These are phyloP conservation scores for Phialophora verrucosa DNA, from an alignment of 2,329 filamentous ascomycete species.

Conservation along the genomic window DNA sequence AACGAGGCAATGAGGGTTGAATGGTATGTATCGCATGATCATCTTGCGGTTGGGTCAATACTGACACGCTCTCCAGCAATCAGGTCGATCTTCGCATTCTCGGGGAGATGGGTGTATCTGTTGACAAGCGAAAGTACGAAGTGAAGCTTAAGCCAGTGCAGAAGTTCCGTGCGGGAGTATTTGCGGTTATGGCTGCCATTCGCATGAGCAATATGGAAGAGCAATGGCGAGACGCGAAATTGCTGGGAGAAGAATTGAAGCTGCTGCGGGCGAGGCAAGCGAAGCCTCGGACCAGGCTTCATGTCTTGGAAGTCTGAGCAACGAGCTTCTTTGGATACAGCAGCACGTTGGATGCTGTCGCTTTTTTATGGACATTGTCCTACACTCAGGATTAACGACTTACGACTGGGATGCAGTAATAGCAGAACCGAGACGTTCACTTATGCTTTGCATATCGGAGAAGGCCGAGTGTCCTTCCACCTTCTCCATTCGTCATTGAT, in stretches of 20 bases:
- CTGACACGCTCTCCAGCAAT: slow-evolving; percentile 68
- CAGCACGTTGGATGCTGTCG: background rate
- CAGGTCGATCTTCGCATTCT: slow-evolving; percentile 87
- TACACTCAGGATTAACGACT: slow-evolving; percentile 10
- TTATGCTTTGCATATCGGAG: background rate
- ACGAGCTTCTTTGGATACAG: background rate
- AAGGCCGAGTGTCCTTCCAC: background rate
- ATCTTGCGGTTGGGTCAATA: slow-evolving; percentile 16
- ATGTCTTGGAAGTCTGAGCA: slow-evolving; percentile 24
- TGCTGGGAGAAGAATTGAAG: slow-evolving; percentile 52
- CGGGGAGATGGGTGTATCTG: slow-evolving; percentile 75
- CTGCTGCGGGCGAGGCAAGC: slow-evolving; percentile 23
- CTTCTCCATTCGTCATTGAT: background rate
- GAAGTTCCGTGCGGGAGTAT: slow-evolving; percentile 52
- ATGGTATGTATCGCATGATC: slow-evolving; percentile 70
- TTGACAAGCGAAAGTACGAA: slow-evolving; percentile 44
- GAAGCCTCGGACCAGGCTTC: slow-evolving; percentile 23
- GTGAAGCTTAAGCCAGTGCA: slow-evolving; percentile 43
- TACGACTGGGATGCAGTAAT: slow-evolving; percentile 10
- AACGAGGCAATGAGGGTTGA: slow-evolving; percentile 68
- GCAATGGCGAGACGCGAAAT: slow-evolving; percentile 53
- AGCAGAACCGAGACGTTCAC: background rate
- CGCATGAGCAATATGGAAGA: slow-evolving; percentile 53
- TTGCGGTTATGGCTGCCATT: slow-evolving; percentile 51
- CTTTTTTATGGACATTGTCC: background rate